Evolutionary conservation across 345 rosid species (phyloP).

Genomic region (Rubroshorea leprosula): DNA sequence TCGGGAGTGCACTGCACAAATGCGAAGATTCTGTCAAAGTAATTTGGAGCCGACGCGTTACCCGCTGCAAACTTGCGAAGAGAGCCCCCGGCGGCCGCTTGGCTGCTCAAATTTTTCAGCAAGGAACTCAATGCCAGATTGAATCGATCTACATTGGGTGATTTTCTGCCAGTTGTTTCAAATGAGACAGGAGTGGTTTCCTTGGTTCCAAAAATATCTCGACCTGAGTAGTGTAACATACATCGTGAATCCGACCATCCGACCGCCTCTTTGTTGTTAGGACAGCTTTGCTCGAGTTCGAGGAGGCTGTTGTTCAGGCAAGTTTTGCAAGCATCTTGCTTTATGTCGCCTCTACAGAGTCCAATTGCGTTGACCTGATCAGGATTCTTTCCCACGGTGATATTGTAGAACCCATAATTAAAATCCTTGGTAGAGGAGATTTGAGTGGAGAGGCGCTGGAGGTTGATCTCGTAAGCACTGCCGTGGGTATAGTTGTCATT

Average conservation of each 20-base stretch:
- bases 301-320: no score
- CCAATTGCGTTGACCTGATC: slow-evolving; percentile 33
- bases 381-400: background rate
- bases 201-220: slow-evolving; percentile 16
- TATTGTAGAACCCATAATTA: slow-evolving; percentile 19
- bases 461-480: slow-evolving; percentile 18
- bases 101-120: background rate
- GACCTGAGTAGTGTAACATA: slow-evolving; percentile 40
- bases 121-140: slow-evolving; percentile 23
- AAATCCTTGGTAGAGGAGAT: slow-evolving; percentile 1
- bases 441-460: slow-evolving; percentile 15
- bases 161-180: slow-evolving; percentile 10
- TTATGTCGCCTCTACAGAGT: no score
- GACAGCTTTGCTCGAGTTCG: no score
- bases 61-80: background rate
- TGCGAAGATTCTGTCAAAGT: no score
- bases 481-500: no score
- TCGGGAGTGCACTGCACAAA: no score
- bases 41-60: background rate
- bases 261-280: slow-evolving; percentile 28
- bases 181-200: slow-evolving; percentile 16
- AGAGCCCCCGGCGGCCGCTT: background rate
- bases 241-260: slow-evolving; percentile 41
- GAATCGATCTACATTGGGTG: slow-evolving; percentile 17
- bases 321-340: no score